A percentile compares a stretch with the other conserved stretches of the same genome.
These are phyloP conservation scores for Metschnikowia aberdeeniae DNA, from an alignment of 805 yeast species.

Conservation along the genomic window DNA sequence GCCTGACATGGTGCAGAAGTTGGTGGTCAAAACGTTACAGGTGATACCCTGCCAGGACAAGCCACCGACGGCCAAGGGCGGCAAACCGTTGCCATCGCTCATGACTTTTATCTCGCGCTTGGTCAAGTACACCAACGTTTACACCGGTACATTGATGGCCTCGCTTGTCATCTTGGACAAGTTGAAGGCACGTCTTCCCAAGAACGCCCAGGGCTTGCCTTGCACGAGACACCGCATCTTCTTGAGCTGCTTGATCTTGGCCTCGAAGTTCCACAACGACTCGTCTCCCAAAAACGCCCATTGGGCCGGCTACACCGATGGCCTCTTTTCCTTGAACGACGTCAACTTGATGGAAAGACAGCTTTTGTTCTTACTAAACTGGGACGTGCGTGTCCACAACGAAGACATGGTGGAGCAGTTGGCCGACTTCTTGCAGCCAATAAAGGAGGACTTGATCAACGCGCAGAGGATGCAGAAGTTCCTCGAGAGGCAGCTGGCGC, in stretches of 20 bases:
- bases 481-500: slow-evolving; percentile 24
- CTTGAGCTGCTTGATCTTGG: slow-evolving; percentile 66
- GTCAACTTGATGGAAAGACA: slow-evolving; percentile 81
- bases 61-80: slow-evolving; percentile 24
- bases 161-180: slow-evolving; percentile 66
- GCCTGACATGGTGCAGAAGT: slow-evolving; percentile 67
- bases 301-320: slow-evolving; percentile 79
- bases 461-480: slow-evolving; percentile 31
- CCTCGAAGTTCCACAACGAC: slow-evolving; percentile 74
- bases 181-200: slow-evolving; percentile 57
- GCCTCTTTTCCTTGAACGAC: slow-evolving; percentile 62
- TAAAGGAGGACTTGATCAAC: slow-evolving; percentile 38
- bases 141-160: slow-evolving; percentile 72
- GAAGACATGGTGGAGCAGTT: slow-evolving; percentile 42
- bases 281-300: slow-evolving; percentile 73
- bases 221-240: slow-evolving; percentile 78
- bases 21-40: slow-evolving; percentile 63
- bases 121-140: slow-evolving; percentile 73
- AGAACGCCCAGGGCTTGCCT: slow-evolving; percentile 70
- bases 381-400: slow-evolving; percentile 56
- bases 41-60: slow-evolving; percentile 58
- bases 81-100: slow-evolving; percentile 57
- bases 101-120: slow-evolving; percentile 70
- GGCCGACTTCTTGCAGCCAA: slow-evolving; percentile 48
- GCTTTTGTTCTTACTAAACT: slow-evolving; percentile 59